Evolutionary conservation across 345 rosid species (phyloP), one percentile per base, ranked within the genome.

Genomic region (Ceriops decandra): DNA sequence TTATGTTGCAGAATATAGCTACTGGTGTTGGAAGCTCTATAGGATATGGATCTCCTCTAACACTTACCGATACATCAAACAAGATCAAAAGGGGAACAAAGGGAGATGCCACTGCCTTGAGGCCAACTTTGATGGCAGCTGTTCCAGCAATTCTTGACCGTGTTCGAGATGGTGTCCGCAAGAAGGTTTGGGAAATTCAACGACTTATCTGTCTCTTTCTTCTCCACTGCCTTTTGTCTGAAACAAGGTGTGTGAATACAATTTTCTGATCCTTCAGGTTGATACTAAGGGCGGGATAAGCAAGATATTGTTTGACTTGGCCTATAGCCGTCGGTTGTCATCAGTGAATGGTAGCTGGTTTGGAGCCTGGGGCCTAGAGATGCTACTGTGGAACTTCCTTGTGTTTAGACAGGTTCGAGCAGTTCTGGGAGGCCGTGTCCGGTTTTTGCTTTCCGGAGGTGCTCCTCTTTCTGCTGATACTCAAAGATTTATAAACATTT

Each of bases 131-230:
- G 63, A 87, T 95, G 98, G 84, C 99, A 59, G 90, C 99, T 79
- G 99, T 95, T 71, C 99, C 98, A 62, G 99, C 99, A 78, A 90
- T 95, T 79, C 97, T 95, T 62, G 99, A 95, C 73, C 97, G 98
- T 71, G 96, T 95, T 68, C 87, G 91, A 71, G 98, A 90, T 80
- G 99, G 99, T 66, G 99, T 95, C 60, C 84, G 86, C 60, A 95
- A 90, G 83, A 95, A 92, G 93, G 98, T 91, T 70, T 60, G 81
- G 67, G 65, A 47, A 47, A 57, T 36, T 67, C 24, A 6, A 8
- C n/a, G 13, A 56, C n/a, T 51, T 68, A 4, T 31, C 54, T 47
- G 13, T 36, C 30, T 66, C 35, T 28, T 66, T 42, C 67, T 56
- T 2, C 6, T 9, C 59, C 28, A 26, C 7, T 26, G 33, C 49